phyloP scores from a whole-genome alignment of 129 eudicot genomes.

The Artemisia annua region DNA sequence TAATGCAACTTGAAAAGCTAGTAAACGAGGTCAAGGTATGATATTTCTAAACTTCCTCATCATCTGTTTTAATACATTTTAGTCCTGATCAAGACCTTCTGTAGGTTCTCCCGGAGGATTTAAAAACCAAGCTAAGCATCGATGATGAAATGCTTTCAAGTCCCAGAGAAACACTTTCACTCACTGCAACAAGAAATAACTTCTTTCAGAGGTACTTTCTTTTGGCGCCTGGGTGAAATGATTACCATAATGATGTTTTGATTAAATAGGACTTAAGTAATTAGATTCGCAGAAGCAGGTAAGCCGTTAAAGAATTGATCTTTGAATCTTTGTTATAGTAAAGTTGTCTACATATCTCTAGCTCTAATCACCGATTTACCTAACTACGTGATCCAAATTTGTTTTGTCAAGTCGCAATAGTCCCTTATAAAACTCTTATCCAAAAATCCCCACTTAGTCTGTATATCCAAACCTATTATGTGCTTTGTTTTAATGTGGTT shows the following conservation, averaged over 20 bases:
- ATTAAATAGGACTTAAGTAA: neutral
- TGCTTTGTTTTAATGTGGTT: neutral
- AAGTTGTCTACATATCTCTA: neutral
- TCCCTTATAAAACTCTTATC: neutral
- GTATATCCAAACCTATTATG: neutral
- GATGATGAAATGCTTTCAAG: conserved; percentile 83
- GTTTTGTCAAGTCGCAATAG: neutral
- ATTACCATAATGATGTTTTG: neutral
- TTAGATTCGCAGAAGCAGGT: neutral
- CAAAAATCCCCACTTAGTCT: neutral
- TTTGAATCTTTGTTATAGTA: neutral
- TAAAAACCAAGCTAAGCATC: conserved; percentile 84
- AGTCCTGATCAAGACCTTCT: conserved; percentile 18
- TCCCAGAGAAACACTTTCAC: conserved; percentile 46
- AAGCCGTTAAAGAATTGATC: neutral
- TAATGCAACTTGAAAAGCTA: conserved; percentile 93
- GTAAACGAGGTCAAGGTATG: conserved; percentile 87
- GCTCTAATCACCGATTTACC: neutral
- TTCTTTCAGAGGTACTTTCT: conserved; percentile 52
- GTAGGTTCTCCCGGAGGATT: conserved; percentile 92
- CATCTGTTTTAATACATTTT: neutral
- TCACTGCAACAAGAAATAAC: conserved; percentile 51
- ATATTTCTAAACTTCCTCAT: neutral
- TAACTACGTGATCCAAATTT: neutral
- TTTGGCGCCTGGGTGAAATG: neutral